Conservation (phyloP, 2,329 filamentous ascomycete genomes). For the Aspergillus ibericus region DNA sequence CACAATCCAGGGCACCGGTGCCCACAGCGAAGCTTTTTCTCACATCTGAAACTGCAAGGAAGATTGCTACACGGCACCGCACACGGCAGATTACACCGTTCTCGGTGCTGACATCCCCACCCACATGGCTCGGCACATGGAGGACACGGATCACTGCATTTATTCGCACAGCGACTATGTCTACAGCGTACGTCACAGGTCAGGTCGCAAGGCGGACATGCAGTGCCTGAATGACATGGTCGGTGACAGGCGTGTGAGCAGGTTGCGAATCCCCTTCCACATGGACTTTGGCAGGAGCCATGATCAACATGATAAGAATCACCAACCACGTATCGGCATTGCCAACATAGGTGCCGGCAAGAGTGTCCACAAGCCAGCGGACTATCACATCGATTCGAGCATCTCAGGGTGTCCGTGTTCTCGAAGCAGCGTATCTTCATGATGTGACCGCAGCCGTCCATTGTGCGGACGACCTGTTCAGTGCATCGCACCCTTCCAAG, state of each 20-base stretch:
- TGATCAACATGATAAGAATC: neutral
- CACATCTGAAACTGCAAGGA: constrained; percentile 16
- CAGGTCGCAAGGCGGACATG: constrained; percentile 1
- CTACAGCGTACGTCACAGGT: constrained; percentile 14
- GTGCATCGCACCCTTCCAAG: neutral
- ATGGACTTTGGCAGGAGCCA: constrained; percentile 2
- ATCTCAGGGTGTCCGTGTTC: neutral
- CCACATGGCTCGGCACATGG: constrained; percentile 18
- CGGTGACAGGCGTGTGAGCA: constrained; percentile 2
- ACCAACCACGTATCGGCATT: neutral
- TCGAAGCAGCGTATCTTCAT: constrained; percentile 1
- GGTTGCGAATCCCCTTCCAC: constrained; percentile 1
- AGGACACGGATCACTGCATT: constrained; percentile 16
- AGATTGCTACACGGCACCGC: constrained; percentile 17
- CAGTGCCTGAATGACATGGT: neutral
- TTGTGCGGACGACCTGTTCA: neutral
- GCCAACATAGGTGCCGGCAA: constrained; percentile 4
- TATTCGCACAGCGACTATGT: constrained; percentile 12
- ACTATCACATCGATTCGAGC: neutral
- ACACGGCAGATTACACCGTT: constrained; percentile 17
- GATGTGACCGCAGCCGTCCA: constrained; percentile 1
- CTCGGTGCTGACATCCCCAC: constrained; percentile 16
- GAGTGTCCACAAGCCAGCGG: constrained; percentile 2
- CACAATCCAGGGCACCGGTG: constrained; percentile 21
- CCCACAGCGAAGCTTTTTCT: constrained; percentile 13